phyloP scores from a whole-genome alignment of 1,284 basidiomycete genomes.

The Cutaneotrichosporon cyanovorans region DNA sequence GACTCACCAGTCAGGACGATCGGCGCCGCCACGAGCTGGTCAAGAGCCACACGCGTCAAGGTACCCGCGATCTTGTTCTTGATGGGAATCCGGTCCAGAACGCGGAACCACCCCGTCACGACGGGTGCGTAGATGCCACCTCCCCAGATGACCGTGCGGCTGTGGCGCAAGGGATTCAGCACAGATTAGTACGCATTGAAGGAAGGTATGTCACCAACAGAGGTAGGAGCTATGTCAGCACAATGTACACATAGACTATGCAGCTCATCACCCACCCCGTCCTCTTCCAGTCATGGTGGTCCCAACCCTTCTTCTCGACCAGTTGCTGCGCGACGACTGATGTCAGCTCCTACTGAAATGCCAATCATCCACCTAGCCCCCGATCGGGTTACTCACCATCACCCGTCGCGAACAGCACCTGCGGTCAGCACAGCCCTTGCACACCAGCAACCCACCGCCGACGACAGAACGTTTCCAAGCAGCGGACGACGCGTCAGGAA shows the following conservation, averaged over 20 bases:
- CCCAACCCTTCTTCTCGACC: conserved; percentile 47
- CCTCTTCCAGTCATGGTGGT: conserved; percentile 43
- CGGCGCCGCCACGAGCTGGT: conserved; percentile 48
- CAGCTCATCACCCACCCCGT: conserved; percentile 38
- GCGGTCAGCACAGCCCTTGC: neutral
- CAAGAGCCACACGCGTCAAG: conserved; percentile 38
- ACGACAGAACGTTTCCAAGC: conserved; percentile 39
- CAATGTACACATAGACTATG: neutral
- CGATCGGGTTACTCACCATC: conserved; percentile 30
- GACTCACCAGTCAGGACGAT: conserved; percentile 36
- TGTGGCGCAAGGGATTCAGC: conserved; percentile 10
- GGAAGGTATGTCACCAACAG: no score
- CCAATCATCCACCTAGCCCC: no score
- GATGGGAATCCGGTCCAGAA: conserved; percentile 39
- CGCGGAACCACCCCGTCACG: conserved; percentile 43
- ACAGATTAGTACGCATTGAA: no score
- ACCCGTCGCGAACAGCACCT: conserved; percentile 48
- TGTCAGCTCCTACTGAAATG: no score
- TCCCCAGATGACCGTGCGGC: conserved; percentile 45
- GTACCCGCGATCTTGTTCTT: conserved; percentile 32
- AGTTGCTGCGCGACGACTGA: conserved; percentile 49
- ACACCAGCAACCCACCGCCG: conserved; percentile 30
- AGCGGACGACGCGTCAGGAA: conserved; percentile 37
- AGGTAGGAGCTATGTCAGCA: neutral
- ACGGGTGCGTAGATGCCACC: conserved; percentile 45